These are phyloP conservation scores for Septoria petroselini DNA, from an alignment of 2,329 filamentous ascomycete genomes.

Conservation along the genomic window DNA sequence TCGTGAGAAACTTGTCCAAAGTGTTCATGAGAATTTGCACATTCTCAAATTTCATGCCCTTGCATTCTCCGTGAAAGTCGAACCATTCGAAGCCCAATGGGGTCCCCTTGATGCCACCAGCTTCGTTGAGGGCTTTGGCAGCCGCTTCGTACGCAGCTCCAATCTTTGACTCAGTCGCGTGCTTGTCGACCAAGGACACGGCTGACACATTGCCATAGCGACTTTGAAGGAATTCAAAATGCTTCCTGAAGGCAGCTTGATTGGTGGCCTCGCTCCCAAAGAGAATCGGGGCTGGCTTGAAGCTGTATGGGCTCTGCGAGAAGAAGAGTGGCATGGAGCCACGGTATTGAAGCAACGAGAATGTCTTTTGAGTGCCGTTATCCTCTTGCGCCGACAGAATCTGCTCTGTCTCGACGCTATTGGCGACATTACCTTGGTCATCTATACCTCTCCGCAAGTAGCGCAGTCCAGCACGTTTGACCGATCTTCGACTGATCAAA, in stretches of 20 bases:
- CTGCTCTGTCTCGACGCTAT: constrained; percentile 92
- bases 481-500: constrained; percentile 82
- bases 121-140: constrained; percentile 64
- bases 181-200: constrained; percentile 84
- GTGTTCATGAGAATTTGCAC: constrained; percentile 74
- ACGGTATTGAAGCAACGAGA: constrained; percentile 82
- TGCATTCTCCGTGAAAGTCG: constrained; percentile 88
- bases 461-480: constrained; percentile 79
- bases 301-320: constrained; percentile 87
- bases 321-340: constrained; percentile 95
- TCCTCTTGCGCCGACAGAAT: constrained; percentile 72
- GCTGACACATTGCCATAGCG: constrained; percentile 75
- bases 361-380: constrained; percentile 60
- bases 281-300: constrained; percentile 80
- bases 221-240: constrained; percentile 67
- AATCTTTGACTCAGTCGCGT: constrained; percentile 74
- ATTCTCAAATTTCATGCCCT: constrained; percentile 97
- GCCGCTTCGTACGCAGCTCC: constrained; percentile 73
- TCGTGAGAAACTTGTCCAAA: constrained; percentile 64
- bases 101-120: constrained; percentile 51
- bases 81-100: constrained; percentile 85
- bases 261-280: constrained; percentile 81
- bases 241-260: constrained; percentile 70
- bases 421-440: constrained; percentile 83
- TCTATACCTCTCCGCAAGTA: constrained; percentile 90